Conservation (phyloP, 495 filamentous ascomycete species). For the Aspergillus ostianus region DNA sequence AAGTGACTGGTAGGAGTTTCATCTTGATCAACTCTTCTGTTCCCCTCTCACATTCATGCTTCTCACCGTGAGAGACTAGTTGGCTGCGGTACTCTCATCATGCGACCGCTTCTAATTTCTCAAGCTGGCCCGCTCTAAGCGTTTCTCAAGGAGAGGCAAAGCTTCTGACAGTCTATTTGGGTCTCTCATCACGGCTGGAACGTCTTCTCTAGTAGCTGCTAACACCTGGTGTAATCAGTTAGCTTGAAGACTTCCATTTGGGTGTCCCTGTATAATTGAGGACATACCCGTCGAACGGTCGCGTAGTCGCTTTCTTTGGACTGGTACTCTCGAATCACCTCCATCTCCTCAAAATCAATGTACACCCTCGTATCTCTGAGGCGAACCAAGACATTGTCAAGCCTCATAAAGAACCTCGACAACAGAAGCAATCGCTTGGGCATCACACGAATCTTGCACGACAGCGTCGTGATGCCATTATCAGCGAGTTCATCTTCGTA, state of each 20-base stretch:
- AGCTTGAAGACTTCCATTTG: neutral
- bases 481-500: constrained; percentile 98
- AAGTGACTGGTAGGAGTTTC: neutral
- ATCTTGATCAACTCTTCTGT: neutral
- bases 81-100: neutral
- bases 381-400: constrained; percentile 84
- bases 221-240: constrained; percentile 55
- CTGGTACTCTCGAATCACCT: constrained; percentile 86
- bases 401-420: constrained; percentile 84
- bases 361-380: constrained; percentile 89
- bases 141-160: constrained; percentile 65
- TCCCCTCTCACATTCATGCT: too few species aligned
- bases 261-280: neutral
- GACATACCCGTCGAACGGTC: constrained; percentile 67
- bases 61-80: neutral
- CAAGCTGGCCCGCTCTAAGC: constrained; percentile 41
- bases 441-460: constrained; percentile 90
- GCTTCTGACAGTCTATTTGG: constrained; percentile 73
- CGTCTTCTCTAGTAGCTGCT: constrained; percentile 66
- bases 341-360: constrained; percentile 78
- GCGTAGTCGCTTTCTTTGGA: constrained; percentile 78
- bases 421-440: constrained; percentile 79
- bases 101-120: constrained; percentile 3
- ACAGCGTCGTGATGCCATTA: constrained; percentile 87
- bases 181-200: constrained; percentile 77